Evolutionary conservation across 345 rosid genomes (phyloP).

Genomic region (Eucalyptus polyanthemos): DNA sequence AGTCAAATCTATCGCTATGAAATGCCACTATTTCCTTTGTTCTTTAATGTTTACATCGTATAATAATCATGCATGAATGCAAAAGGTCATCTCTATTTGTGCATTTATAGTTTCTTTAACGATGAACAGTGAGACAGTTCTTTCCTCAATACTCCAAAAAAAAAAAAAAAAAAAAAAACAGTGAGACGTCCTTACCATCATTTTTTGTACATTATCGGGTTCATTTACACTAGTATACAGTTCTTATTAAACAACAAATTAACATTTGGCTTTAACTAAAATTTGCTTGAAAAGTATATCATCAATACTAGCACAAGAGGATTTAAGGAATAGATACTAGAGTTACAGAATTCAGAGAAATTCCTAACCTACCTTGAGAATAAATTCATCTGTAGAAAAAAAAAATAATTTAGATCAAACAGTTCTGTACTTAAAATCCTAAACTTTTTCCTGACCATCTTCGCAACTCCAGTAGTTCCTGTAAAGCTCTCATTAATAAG

Average conservation of each 20-base stretch:
- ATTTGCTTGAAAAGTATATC: background rate
- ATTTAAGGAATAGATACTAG: background rate
- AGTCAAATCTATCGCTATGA: background rate
- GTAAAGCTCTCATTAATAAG: background rate
- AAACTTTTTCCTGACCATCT: background rate
- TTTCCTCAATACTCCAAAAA: no score
- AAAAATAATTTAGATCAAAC: background rate
- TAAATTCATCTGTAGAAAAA: background rate
- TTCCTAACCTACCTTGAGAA: background rate
- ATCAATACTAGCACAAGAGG: background rate
- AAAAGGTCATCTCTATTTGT: background rate
- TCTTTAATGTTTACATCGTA: background rate
- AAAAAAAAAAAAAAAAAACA: no score
- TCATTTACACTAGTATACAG: background rate
- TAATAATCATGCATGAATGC: background rate
- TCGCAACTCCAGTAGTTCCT: background rate
- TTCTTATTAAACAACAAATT: background rate
- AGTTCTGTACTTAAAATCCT: background rate
- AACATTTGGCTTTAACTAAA: background rate
- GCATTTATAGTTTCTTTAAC: background rate
- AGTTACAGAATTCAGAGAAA: background rate
- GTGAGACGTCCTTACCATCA: background rate
- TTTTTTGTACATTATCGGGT: background rate
- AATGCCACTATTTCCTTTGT: background rate
- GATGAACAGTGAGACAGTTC: background rate